phyloP scores from a whole-genome alignment of 176 grass and related monocot species.

The Guadua angustifolia region DNA sequence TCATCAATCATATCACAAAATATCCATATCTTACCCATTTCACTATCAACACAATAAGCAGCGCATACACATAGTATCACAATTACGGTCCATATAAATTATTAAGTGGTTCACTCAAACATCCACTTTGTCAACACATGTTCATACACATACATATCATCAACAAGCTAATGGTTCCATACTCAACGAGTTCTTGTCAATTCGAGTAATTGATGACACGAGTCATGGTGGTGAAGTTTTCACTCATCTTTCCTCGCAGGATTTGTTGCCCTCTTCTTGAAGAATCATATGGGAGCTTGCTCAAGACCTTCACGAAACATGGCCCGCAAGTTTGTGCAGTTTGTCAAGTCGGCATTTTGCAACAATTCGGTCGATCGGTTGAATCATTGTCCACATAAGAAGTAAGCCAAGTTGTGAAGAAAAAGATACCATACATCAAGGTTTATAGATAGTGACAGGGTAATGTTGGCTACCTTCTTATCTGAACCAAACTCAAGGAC shows the following conservation, averaged over 20 bases:
- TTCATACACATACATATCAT: too few relatives aligned
- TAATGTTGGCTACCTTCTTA: slow-evolving; percentile 59
- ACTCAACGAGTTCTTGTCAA: too few relatives aligned
- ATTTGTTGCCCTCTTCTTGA: slow-evolving; percentile 47
- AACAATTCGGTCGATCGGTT: neutral
- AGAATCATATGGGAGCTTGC: slow-evolving; percentile 58
- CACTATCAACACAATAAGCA: too few relatives aligned
- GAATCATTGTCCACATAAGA: neutral
- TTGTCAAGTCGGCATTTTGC: slow-evolving; percentile 1
- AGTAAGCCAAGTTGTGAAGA: neutral
- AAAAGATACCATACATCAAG: neutral
- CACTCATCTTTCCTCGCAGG: slow-evolving; percentile 72
- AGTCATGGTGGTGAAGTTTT: neutral
- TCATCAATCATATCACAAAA: too few relatives aligned
- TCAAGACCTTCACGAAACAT: slow-evolving; percentile 87
- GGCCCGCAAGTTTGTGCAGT: slow-evolving; percentile 47
- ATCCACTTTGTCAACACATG: too few relatives aligned
- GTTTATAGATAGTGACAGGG: neutral
- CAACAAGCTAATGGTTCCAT: too few relatives aligned
- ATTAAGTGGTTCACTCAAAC: too few relatives aligned
- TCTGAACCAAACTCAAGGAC: slow-evolving; percentile 89
- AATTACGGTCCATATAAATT: too few relatives aligned
- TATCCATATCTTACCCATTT: too few relatives aligned
- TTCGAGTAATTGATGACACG: slow-evolving; percentile 28
- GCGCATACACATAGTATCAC: too few relatives aligned